These are phyloP conservation scores for Epichloe elymi DNA, from an alignment of 2,329 filamentous ascomycete genomes.

Conservation along the genomic window DNA sequence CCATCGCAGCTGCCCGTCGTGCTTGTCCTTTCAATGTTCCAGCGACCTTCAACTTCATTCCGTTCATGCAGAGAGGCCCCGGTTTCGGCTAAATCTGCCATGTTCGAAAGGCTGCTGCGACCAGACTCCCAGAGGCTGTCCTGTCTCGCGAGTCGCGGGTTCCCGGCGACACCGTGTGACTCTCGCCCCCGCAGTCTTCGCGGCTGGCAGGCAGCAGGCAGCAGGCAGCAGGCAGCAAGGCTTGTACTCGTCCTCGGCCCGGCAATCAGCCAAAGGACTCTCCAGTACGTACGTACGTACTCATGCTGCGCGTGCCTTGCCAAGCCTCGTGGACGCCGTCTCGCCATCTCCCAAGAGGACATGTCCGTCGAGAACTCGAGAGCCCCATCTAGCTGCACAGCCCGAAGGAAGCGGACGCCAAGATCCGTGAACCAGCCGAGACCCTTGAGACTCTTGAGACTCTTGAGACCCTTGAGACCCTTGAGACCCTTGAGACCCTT, in stretches of 20 bases:
- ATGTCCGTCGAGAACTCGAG: conserved; percentile 7
- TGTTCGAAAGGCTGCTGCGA: neutral
- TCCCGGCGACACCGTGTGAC: too few species aligned
- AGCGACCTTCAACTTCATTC: too few species aligned
- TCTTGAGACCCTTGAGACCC: conserved; percentile 1
- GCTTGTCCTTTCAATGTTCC: too few species aligned
- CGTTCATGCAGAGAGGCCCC: too few species aligned
- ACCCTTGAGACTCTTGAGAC: conserved; percentile 3
- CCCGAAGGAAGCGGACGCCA: conserved; percentile 17
- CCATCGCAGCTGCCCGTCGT: too few species aligned
- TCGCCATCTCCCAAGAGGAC: conserved; percentile 9
- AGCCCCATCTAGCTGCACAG: conserved; percentile 16
- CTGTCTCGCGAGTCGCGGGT: too few species aligned
- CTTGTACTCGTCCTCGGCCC: too few species aligned
- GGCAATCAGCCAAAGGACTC: neutral
- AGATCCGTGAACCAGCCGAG: conserved; percentile 13
- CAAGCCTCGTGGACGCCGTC: neutral
- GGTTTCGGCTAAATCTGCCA: neutral
- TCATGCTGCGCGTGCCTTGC: neutral
- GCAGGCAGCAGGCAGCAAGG: neutral
- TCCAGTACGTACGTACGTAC: neutral
- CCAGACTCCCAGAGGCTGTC: too few species aligned
- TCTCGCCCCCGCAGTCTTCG: neutral
- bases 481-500: neutral
- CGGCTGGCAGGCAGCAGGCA: neutral